Percentiles rank a stretch among this genome's conserved stretches.
Evolutionary conservation across 257 asterid species (phyloP).

Genomic region (Solanum dulcamara): DNA sequence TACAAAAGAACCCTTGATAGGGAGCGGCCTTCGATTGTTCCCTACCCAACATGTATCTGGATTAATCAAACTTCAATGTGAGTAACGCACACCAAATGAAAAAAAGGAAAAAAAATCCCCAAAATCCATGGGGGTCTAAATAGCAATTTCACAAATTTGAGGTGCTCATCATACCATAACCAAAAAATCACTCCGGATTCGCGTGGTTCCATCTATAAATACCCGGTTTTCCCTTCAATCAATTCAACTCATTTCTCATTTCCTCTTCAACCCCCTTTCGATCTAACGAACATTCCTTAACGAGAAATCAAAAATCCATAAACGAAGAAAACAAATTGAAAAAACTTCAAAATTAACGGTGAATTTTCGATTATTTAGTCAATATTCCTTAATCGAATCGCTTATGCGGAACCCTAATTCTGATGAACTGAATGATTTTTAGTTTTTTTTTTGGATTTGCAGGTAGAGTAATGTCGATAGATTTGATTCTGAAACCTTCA

Average conservation of each 20-base stretch:
- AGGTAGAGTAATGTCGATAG: slow-evolving; percentile 34
- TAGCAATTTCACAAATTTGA: background rate
- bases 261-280: background rate
- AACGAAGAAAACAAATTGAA: background rate
- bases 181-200: background rate
- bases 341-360: background rate
- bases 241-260: background rate
- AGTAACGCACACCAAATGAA: background rate
- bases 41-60: background rate
- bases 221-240: background rate
- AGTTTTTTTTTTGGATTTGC: background rate
- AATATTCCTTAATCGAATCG: background rate
- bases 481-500: slow-evolving; percentile 73
- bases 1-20: fast-evolving
- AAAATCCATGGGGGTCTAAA: background rate
- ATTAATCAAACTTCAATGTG: background rate
- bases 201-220: background rate
- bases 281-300: background rate
- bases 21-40: background rate
- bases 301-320: background rate
- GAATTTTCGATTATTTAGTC: background rate
- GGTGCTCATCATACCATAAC: background rate
- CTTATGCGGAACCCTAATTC: background rate
- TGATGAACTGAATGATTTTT: background rate
- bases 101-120: background rate